Evolutionary conservation across 768 basidiomycete genomes (phyloP).

Genomic region (Coprinopsis strossmayeri): DNA sequence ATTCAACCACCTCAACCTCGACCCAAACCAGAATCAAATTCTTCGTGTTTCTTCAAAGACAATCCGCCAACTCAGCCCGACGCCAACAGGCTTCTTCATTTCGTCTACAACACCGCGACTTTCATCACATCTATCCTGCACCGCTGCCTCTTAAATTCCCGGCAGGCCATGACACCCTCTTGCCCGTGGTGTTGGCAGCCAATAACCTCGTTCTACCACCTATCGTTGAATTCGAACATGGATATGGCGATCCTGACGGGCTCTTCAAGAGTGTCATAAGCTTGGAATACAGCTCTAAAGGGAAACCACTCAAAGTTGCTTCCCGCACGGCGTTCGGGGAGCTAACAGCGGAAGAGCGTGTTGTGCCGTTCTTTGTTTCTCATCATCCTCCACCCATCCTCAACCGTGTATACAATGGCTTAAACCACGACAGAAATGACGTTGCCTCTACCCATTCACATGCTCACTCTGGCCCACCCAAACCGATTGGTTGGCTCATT

Average conservation of each 20-base stretch:
- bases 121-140: constrained; percentile 7
- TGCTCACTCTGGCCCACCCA: background rate
- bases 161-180: constrained; percentile 18
- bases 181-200: constrained; percentile 21
- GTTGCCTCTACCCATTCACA: background rate
- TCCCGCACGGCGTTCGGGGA: constrained; percentile 6
- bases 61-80: background rate
- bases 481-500: constrained; percentile 22
- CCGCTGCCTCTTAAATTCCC: constrained; percentile 17
- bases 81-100: background rate
- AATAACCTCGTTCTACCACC: constrained; percentile 23
- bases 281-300: background rate
- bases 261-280: background rate
- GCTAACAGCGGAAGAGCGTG: constrained; percentile 15
- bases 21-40: background rate
- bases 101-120: background rate
- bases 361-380: constrained; percentile 23
- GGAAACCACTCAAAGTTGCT: constrained; percentile 5
- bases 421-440: background rate
- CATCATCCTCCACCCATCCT: constrained; percentile 10
- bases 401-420: constrained; percentile 2
- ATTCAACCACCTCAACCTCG: background rate
- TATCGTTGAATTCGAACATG: constrained; percentile 10
- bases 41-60: background rate
- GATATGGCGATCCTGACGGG: constrained; percentile 5